Base-by-base conservation (phyloP, 2,329 filamentous ascomycete species). In the Xylariaceae sp. region DNA sequence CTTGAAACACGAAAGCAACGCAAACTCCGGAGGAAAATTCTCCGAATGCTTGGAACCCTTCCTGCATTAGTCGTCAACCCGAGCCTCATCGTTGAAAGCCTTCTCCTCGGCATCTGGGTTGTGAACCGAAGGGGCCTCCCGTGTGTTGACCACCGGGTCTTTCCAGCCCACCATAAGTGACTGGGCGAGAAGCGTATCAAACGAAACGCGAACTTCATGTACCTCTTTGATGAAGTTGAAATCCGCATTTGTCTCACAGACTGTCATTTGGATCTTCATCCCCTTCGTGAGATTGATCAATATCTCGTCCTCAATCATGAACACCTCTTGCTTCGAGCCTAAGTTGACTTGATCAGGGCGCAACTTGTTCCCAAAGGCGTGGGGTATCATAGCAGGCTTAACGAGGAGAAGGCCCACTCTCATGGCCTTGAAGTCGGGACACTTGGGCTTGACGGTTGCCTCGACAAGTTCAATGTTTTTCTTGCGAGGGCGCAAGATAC, bases 161-260 rank as follows among this genome's bases (percentile, higher is more conserved):
- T 83, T 87, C 76, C 80, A 90, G 15, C 75, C 66, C 18, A 75
- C 59, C 84, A 91, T 87, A 56, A 87, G 70, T 57, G 85, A 80
- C 63, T 91, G 89, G 1, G 80, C 77, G 22, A 90, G 69, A 49
- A 82, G 81, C 0, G 73, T 77, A 62, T 87, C 82, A 62, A 87
- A 88, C 0, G 77, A 79, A 3, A 81, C 81, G 49, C 79, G 77
- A 11, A 85, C 63, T 0, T 74, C 74, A 27, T 71, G 63, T 14
- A 86, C 64, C 2, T 74, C 67, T 61, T 84, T 85, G 62, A 90
- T 79, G 63, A 86, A 90, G 54, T 73, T 75, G 22, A 59, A 31
- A 2, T 82, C 85, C 19, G 75, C 74, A 53, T 77, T 77, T 19
- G 88, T 66, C 49, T 82, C 71, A 55, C 75, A 80, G 10, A 88